These are phyloP conservation scores for Chytriomyces confervae DNA, from an alignment of 192 early-diverging fungal species.

Conservation along the genomic window DNA sequence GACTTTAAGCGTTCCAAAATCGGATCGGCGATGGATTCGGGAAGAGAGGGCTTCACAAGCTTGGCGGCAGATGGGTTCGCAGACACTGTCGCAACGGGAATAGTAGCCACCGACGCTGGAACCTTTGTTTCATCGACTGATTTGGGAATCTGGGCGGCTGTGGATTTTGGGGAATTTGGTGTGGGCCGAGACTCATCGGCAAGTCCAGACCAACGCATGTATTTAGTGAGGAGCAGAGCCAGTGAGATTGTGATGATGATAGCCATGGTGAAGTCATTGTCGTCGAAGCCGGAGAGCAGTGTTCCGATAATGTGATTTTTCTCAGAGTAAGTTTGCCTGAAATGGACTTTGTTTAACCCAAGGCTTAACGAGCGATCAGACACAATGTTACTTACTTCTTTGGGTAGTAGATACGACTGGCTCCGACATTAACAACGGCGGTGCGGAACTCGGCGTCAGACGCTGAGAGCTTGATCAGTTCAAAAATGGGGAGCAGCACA, in stretches of 20 bases:
- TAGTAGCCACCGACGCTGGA: neutral
- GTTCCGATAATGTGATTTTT: conserved; percentile 18
- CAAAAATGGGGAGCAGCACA: conserved; percentile 15
- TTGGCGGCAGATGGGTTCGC: neutral
- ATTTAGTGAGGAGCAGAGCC: conserved; percentile 13
- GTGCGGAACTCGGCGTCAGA: neutral
- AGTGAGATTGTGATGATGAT: conserved; percentile 13
- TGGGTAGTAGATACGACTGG: conserved; percentile 6
- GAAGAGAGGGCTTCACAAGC: conserved; percentile 13
- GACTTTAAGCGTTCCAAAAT: neutral
- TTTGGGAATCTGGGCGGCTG: neutral
- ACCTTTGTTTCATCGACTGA: neutral
- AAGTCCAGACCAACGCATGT: conserved; percentile 14
- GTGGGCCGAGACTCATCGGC: conserved; percentile 15
- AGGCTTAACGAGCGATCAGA: no score
- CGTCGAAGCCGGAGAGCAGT: conserved; percentile 22
- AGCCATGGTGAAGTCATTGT: conserved; percentile 24
- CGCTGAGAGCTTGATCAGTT: neutral
- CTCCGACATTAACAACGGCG: conserved; percentile 10
- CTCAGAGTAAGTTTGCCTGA: neutral
- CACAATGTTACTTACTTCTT: neutral
- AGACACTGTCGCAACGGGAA: neutral
- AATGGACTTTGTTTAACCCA: no score
- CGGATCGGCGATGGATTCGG: conserved; percentile 1
- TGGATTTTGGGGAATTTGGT: neutral